Conservation (phyloP, 2,329 filamentous ascomycete species). For the Monilinia aucupariae region DNA sequence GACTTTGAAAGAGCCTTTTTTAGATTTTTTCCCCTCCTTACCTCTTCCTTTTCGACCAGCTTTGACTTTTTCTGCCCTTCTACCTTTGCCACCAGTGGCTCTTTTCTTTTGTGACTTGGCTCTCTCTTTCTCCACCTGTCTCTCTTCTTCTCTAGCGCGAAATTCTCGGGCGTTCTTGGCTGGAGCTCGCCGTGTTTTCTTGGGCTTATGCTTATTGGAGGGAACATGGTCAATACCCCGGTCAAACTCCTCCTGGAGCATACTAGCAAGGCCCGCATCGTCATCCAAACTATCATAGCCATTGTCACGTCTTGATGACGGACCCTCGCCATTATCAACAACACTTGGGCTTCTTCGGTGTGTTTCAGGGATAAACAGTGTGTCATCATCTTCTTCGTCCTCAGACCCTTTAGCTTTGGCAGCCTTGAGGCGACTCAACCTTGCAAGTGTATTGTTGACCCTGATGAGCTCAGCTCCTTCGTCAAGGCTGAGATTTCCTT, state of each 20-base stretch:
- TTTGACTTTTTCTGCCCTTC: conserved; percentile 10
- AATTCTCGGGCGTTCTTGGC: conserved; percentile 26
- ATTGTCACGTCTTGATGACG: conserved; percentile 6
- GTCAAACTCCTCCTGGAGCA: conserved; percentile 21
- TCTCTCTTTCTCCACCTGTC: conserved; percentile 22
- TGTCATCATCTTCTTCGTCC: conserved; percentile 17
- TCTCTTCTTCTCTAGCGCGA: conserved; percentile 13
- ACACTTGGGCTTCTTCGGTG: background rate
- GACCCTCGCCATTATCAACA: conserved; percentile 6
- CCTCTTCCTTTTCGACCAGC: conserved; percentile 19
- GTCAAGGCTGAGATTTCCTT: background rate
- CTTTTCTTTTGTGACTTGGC: conserved; percentile 25
- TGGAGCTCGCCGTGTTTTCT: conserved; percentile 23
- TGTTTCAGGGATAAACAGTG: conserved; percentile 23
- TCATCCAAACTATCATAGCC: conserved; percentile 7
- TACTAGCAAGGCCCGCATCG: conserved; percentile 13
- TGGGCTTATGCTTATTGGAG: conserved; percentile 15
- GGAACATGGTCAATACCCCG: conserved; percentile 1
- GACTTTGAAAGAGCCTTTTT: conserved; percentile 14
- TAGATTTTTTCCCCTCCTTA: conserved; percentile 3
- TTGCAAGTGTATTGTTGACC: background rate
- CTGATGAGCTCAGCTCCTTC: background rate
- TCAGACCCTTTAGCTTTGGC: background rate
- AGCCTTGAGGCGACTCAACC: background rate
- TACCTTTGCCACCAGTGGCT: background rate